phyloP scores from a whole-genome alignment of 176 grass and related monocot genomes.

The Oryza glaberrima region DNA sequence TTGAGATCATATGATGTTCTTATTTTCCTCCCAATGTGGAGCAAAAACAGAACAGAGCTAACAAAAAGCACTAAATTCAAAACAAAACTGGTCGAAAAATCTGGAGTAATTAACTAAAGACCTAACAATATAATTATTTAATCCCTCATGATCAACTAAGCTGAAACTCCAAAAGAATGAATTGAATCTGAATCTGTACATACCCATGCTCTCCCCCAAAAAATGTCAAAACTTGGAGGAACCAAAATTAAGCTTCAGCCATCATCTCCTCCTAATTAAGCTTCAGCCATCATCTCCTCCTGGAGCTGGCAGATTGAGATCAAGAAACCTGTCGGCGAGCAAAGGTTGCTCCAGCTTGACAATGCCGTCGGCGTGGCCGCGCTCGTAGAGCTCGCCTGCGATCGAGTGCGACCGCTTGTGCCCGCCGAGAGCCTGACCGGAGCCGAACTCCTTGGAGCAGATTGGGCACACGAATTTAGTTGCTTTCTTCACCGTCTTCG shows the following conservation, averaged over 20 bases:
- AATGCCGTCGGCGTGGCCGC: background rate
- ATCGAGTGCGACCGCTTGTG: slow-evolving; percentile 70
- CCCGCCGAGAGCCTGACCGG: slow-evolving; percentile 58
- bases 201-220: background rate
- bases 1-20: slow-evolving; percentile 20
- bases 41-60: background rate
- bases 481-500: slow-evolving; percentile 13
- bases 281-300: slow-evolving; percentile 25
- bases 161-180: slow-evolving; percentile 42
- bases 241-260: background rate
- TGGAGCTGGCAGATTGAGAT: slow-evolving; percentile 75
- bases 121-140: slow-evolving; percentile 13
- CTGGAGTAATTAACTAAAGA: slow-evolving; percentile 7
- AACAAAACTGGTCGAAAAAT: background rate
- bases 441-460: slow-evolving; percentile 60
- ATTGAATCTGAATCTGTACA: slow-evolving; percentile 45
- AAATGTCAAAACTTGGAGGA: background rate
- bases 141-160: slow-evolving; percentile 32
- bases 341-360: background rate
- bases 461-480: slow-evolving; percentile 57
- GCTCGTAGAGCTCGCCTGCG: slow-evolving; percentile 27
- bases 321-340: slow-evolving; percentile 35
- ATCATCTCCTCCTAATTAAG: slow-evolving; percentile 16
- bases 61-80: background rate
- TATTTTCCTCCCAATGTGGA: slow-evolving; percentile 34